Evolutionary conservation across 2,329 filamentous ascomycete species (phyloP).

Genomic region (Fusarium protoensiforme): DNA sequence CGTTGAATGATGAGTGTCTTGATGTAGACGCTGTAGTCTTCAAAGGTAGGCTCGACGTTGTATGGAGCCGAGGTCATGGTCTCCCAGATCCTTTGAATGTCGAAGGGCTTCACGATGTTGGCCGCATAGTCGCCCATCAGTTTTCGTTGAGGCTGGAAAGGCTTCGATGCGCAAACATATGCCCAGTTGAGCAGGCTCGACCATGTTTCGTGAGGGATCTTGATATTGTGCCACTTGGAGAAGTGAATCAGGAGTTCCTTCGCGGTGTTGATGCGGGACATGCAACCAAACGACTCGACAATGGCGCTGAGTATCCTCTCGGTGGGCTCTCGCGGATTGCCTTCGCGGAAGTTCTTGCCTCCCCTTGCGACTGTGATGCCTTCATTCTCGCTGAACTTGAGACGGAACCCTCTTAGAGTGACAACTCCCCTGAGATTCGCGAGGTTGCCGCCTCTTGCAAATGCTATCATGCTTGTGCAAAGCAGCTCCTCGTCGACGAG

Average conservation of each 20-base stretch:
- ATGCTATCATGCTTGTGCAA: slow-evolving; percentile 55
- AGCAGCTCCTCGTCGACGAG: slow-evolving; percentile 52
- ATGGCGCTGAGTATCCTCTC: slow-evolving; percentile 69
- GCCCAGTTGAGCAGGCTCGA: slow-evolving; percentile 74
- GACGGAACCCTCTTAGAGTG: slow-evolving; percentile 45
- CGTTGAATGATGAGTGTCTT: slow-evolving; percentile 50
- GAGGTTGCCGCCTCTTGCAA: slow-evolving; percentile 52
- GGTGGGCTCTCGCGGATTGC: slow-evolving; percentile 69
- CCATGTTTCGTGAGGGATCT: slow-evolving; percentile 71
- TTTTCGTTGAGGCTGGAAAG: slow-evolving; percentile 50
- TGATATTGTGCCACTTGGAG: slow-evolving; percentile 67
- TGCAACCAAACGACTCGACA: slow-evolving; percentile 76
- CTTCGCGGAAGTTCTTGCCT: slow-evolving; percentile 53
- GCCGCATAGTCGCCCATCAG: slow-evolving; percentile 42
- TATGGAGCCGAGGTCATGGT: slow-evolving; percentile 70
- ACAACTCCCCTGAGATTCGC: slow-evolving; percentile 49
- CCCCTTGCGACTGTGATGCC: slow-evolving; percentile 42
- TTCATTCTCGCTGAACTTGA: slow-evolving; percentile 37
- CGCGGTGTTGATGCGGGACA: slow-evolving; percentile 69
- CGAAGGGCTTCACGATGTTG: slow-evolving; percentile 51
- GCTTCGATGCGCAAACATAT: slow-evolving; percentile 63
- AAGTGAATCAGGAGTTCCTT: slow-evolving; percentile 71
- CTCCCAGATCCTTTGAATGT: slow-evolving; percentile 66
- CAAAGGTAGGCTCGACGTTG: slow-evolving; percentile 65
- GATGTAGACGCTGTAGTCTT: slow-evolving; percentile 62